phyloP scores from a whole-genome alignment of 495 filamentous ascomycete genomes.

The Trichoderma erinaceum region DNA sequence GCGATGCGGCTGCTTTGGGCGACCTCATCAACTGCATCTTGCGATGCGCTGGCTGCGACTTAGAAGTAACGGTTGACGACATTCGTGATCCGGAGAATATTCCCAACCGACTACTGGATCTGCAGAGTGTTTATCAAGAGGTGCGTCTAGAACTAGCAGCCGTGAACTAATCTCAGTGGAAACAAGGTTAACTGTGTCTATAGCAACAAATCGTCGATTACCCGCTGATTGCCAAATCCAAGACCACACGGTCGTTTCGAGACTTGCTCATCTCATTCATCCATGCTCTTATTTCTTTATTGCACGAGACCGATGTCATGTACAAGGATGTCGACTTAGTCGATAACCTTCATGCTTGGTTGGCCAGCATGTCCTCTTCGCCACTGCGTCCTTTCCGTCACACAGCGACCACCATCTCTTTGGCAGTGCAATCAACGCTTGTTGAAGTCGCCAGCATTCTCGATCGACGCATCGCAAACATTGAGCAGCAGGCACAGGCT shows the following conservation, averaged over 20 bases:
- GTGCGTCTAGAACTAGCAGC: conserved; percentile 32
- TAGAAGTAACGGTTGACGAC: conserved; percentile 67
- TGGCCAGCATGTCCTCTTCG: conserved; percentile 78
- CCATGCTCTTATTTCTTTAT: conserved; percentile 59
- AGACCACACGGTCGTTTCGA: conserved; percentile 66
- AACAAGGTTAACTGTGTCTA: conserved; percentile 18
- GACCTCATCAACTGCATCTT: conserved; percentile 88
- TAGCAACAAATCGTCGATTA: conserved; percentile 78
- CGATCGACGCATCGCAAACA: conserved; percentile 57
- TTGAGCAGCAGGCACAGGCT: conserved; percentile 75
- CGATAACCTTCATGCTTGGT: conserved; percentile 81
- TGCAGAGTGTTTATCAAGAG: conserved; percentile 74
- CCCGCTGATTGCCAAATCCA: conserved; percentile 78
- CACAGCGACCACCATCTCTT: conserved; percentile 74
- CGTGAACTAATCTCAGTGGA: background rate
- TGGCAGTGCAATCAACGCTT: conserved; percentile 67
- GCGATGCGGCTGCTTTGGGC: conserved; percentile 62
- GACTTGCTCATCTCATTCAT: conserved; percentile 73
- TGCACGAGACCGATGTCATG: conserved; percentile 67
- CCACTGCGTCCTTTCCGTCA: conserved; percentile 82
- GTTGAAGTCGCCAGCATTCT: conserved; percentile 66
- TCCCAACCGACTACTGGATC: conserved; percentile 58
- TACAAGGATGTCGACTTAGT: conserved; percentile 69
- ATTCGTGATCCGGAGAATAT: conserved; percentile 80
- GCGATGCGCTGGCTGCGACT: conserved; percentile 70